These are phyloP conservation scores for Nicotiana obtusifolia DNA, from an alignment of 257 asterid genomes.

Conservation along the genomic window DNA sequence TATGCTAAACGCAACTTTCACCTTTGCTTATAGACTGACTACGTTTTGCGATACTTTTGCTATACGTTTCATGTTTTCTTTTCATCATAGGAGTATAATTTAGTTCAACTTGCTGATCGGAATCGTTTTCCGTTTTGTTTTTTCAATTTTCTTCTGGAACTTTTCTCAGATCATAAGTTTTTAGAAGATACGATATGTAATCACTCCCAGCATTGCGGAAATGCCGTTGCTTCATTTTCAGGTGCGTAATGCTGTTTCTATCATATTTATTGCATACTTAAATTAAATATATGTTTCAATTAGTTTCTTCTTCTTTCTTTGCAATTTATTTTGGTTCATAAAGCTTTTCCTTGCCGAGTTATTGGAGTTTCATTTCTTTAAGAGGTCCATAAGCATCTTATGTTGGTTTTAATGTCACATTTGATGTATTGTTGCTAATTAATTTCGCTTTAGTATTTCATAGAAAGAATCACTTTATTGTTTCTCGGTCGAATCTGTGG, in stretches of 20 bases:
- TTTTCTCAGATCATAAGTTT: background rate
- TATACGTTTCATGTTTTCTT: background rate
- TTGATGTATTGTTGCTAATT: background rate
- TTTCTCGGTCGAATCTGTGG: background rate
- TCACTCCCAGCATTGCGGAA: background rate
- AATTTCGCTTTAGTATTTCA: background rate
- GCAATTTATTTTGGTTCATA: background rate
- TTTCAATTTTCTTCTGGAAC: background rate
- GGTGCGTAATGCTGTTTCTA: background rate
- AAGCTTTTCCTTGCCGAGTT: background rate
- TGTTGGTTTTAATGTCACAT: background rate
- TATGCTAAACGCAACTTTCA: background rate
- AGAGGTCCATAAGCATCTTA: background rate
- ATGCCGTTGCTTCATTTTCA: background rate
- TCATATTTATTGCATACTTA: background rate
- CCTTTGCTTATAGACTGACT: background rate
- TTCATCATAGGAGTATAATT: background rate
- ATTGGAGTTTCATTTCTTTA: background rate
- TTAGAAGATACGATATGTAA: background rate
- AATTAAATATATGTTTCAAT: background rate
- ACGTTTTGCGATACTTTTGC: background rate
- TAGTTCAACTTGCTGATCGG: background rate
- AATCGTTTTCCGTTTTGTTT: background rate
- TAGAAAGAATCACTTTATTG: background rate
- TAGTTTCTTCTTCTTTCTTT: background rate